Evolutionary conservation across 345 rosid genomes (phyloP).

Genomic region (Boechera retrofracta): DNA sequence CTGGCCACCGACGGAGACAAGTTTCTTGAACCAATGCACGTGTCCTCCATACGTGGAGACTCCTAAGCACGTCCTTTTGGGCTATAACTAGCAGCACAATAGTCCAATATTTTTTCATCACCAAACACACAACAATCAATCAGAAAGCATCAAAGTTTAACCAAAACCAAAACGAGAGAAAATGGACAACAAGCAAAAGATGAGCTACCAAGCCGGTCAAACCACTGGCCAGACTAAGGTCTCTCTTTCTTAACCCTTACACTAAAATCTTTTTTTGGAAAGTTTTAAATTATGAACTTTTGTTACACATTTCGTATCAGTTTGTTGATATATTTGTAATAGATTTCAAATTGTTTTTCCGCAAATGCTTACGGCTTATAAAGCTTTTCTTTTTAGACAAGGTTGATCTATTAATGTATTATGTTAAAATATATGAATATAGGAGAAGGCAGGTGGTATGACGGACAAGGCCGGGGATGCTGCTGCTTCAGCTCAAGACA

Average conservation of each 20-base stretch:
- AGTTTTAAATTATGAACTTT: neutral
- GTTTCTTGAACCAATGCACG: constrained; percentile 26
- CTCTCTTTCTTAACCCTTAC: neutral
- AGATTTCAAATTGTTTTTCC: neutral
- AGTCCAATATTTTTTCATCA: neutral
- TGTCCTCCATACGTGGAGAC: constrained; percentile 39
- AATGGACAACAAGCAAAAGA: constrained; percentile 52
- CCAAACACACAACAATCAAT: constrained; percentile 19
- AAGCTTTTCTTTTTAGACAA: neutral
- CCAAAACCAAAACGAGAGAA: neutral
- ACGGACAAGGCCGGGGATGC: constrained; percentile 61
- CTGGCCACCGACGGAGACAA: constrained; percentile 26
- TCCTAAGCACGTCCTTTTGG: constrained; percentile 12
- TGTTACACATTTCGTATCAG: neutral
- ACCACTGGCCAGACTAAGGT: constrained; percentile 69
- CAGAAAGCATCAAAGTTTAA: constrained; percentile 8
- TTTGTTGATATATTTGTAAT: neutral
- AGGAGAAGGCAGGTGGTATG: constrained; percentile 69
- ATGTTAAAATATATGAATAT: constrained; percentile 6
- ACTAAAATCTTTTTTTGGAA: neutral
- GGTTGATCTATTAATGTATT: neutral
- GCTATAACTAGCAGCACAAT: constrained; percentile 28
- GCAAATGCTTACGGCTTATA: neutral
- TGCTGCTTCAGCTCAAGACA: constrained; percentile 69
- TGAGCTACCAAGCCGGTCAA: constrained; percentile 60